These are phyloP conservation scores for Exophiala sp. DNA, from an alignment of 2,329 filamentous ascomycete genomes.

Conservation along the genomic window DNA sequence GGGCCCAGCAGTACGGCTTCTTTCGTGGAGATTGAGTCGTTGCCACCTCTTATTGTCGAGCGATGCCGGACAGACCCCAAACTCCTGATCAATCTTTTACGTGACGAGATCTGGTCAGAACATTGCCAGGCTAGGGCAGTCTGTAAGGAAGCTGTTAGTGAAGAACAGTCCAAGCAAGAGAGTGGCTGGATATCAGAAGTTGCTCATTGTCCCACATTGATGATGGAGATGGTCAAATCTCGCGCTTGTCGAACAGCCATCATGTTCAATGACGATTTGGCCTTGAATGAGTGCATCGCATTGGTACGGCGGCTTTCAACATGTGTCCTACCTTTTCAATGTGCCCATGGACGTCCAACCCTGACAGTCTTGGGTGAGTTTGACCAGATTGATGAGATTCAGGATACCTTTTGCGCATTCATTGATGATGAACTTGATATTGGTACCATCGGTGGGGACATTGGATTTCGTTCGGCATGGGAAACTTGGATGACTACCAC, in stretches of 20 bases:
- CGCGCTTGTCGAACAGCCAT: conserved; percentile 48
- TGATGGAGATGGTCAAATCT: conserved; percentile 61
- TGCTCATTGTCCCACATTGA: conserved; percentile 66
- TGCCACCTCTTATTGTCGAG: conserved; percentile 72
- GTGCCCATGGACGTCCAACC: conserved; percentile 49
- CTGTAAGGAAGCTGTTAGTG: background rate
- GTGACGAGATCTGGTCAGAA: conserved; percentile 68
- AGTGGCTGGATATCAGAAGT: conserved; percentile 40
- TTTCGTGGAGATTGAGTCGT: conserved; percentile 51
- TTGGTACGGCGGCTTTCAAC: conserved; percentile 38
- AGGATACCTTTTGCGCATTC: background rate
- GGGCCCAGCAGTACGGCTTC: background rate
- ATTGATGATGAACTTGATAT: background rate
- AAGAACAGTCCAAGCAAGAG: background rate
- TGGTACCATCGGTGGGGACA: background rate
- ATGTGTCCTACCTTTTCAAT: conserved; percentile 49
- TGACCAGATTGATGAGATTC: conserved; percentile 4
- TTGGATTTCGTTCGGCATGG: conserved; percentile 19
- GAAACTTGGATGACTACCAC: conserved; percentile 5
- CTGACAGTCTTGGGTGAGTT: conserved; percentile 45
- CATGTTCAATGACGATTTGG: conserved; percentile 50
- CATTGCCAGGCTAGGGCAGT: conserved; percentile 20
- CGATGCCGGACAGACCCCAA: conserved; percentile 70
- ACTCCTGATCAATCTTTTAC: conserved; percentile 69
- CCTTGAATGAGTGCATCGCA: conserved; percentile 36